These are phyloP conservation scores for Allium cepa DNA, from an alignment of 106 monocot species.

Conservation along the genomic window DNA sequence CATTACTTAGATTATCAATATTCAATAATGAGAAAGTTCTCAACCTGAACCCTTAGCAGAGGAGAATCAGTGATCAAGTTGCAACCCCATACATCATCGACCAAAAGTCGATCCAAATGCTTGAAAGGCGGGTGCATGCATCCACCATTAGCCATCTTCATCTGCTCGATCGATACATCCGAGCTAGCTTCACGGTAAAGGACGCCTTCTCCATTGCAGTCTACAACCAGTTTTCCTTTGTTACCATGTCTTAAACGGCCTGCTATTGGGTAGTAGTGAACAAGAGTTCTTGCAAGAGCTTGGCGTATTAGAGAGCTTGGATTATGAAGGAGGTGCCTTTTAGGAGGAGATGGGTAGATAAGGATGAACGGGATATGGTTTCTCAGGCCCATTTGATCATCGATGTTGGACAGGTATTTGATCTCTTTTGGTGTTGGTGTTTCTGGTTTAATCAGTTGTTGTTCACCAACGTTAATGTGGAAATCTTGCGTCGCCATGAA, in stretches of 20 bases:
- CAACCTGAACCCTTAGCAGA: constrained; percentile 5
- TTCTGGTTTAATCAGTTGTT: constrained; percentile 29
- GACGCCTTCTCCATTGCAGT: constrained; percentile 17
- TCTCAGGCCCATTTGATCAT: constrained; percentile 43
- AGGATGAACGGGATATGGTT: constrained; percentile 36
- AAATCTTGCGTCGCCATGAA: constrained; percentile 10
- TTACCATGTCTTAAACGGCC: constrained; percentile 16
- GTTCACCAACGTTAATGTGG: constrained; percentile 12
- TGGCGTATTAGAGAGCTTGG: constrained; percentile 6
- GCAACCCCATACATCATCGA: constrained; percentile 12
- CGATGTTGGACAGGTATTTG: constrained; percentile 55
- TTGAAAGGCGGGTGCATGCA: background rate
- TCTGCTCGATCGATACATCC: background rate
- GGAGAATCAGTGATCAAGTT: constrained; percentile 2
- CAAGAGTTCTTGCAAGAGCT: constrained; percentile 13
- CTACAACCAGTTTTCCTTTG: constrained; percentile 13
- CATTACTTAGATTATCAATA: no score
- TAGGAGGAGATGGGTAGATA: constrained; percentile 22
- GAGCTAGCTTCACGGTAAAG: constrained; percentile 2
- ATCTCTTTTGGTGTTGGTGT: constrained; percentile 37
- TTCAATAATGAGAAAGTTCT: no score
- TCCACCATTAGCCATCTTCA: constrained; percentile 1
- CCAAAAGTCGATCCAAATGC: constrained; percentile 6
- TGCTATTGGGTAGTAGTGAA: constrained; percentile 23
- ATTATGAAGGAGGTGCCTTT: background rate